Base-by-base conservation (phyloP, 1,284 basidiomycete genomes). In the Bjerkandera adusta region DNA sequence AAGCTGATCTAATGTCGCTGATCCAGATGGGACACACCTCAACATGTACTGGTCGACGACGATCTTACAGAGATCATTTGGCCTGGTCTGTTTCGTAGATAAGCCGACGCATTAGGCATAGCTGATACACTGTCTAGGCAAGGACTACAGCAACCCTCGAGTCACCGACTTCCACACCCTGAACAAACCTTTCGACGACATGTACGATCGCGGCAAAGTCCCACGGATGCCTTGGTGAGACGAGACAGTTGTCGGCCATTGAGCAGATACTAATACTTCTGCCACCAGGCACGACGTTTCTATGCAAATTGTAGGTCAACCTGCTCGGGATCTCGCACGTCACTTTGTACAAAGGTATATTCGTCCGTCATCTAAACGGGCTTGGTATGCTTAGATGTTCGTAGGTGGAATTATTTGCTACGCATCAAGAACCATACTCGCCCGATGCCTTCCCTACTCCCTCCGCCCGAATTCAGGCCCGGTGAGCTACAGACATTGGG, bases 171-270 rank as follows among this genome's bases (percentile, higher is more conserved):
- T 97, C 68, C 81, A 89, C 55, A 83, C 80, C 3, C 76, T 99
- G 40, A 82, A 85, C 61, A 97, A 95, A 65, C 96, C 96, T 0
- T 82, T 89, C 39, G 90, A 97, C 55, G 94, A 98, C 62, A 89
- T 97, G 83, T 93, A 97, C 59, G 91, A 97, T 58, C 82, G 97
- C 34, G 69, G 76, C 5, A 95, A 88, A 64, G 79, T 91, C 21
- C 92, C 96, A 1, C 78, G 97, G 22, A 98, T 99, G 93, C 95
- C 97, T 20, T 99, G 96, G 96, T 91, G 58, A 48, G 79, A 60
- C 18, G 8, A 4, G 15, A 33, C 34, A 33, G 7, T 25, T 13
- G 36, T 43, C n/a, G 40, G 43, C 30, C 30, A 1, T 36, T 38
- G 44, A 15, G 35, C 24, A 16, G 37, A 45, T 24, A 35, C 41